Percentiles rank a stretch among this genome's conserved stretches.
These are phyloP conservation scores for Pelargonium myrrhifolium DNA, from an alignment of 441 rosid genomes.

Conservation along the genomic window DNA sequence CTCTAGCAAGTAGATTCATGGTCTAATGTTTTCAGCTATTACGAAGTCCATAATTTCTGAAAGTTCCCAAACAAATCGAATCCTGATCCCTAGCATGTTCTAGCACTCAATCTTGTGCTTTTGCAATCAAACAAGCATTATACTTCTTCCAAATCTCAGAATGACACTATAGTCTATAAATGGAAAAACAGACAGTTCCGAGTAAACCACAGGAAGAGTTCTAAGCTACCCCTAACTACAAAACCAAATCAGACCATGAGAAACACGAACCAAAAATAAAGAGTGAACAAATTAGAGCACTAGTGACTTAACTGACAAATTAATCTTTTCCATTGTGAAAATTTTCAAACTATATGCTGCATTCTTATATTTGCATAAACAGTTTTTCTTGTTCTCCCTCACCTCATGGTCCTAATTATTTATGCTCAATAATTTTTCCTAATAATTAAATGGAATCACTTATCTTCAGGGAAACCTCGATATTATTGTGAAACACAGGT, in stretches of 20 bases:
- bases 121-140: constrained; percentile 1
- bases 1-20: neutral
- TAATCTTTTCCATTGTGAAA: neutral
- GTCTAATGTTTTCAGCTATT: neutral
- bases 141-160: neutral
- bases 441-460: neutral
- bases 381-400: neutral
- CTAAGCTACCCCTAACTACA: neutral
- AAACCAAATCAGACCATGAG: neutral
- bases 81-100: neutral
- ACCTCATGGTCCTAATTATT: constrained; percentile 1
- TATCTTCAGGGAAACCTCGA: constrained; percentile 2
- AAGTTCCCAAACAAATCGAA: neutral
- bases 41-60: neutral
- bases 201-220: neutral
- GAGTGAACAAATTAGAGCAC: neutral
- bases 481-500: constrained; percentile 2
- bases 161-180: constrained; percentile 1
- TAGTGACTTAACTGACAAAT: neutral
- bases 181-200: neutral
- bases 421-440: neutral
- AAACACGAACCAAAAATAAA: neutral
- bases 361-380: neutral
- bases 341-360: neutral
- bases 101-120: neutral